phyloP scores from a whole-genome alignment of 2,329 filamentous ascomycete species.

The Fusarium beomiforme region DNA sequence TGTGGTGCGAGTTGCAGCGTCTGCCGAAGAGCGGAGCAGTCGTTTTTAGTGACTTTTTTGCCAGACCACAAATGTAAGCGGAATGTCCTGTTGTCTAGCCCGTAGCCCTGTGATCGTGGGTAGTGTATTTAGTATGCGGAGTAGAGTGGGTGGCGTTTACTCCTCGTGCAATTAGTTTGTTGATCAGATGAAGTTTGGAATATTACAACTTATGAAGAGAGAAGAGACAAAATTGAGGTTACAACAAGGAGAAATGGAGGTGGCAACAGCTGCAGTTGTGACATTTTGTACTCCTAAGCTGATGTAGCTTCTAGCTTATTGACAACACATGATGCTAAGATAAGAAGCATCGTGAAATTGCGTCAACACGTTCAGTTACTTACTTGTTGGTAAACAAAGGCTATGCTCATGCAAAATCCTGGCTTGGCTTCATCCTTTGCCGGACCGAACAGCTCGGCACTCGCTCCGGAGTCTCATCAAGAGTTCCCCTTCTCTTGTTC shows the following conservation, averaged over 20 bases:
- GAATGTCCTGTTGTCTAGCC: constrained; percentile 8
- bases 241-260: not conserved
- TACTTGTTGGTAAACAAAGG: not conserved
- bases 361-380: not conserved
- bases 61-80: constrained; percentile 4
- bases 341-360: not conserved
- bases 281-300: not conserved
- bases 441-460: constrained; percentile 17
- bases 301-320: not conserved
- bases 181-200: not conserved
- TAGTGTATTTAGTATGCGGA: not conserved
- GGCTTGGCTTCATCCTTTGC: not conserved
- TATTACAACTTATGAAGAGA: not conserved
- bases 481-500: not conserved
- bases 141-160: constrained; percentile 10
- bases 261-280: not conserved
- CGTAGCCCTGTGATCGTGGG: not conserved
- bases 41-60: constrained; percentile 1
- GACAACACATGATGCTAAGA: not conserved
- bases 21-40: constrained; percentile 34
- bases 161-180: not conserved
- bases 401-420: not conserved
- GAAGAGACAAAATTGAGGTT: not conserved
- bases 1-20: constrained; percentile 21
- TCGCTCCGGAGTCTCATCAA: not conserved